Evolutionary conservation across 2,329 filamentous ascomycete genomes (phyloP).

Genomic region (Fusarium oligoseptatum): DNA sequence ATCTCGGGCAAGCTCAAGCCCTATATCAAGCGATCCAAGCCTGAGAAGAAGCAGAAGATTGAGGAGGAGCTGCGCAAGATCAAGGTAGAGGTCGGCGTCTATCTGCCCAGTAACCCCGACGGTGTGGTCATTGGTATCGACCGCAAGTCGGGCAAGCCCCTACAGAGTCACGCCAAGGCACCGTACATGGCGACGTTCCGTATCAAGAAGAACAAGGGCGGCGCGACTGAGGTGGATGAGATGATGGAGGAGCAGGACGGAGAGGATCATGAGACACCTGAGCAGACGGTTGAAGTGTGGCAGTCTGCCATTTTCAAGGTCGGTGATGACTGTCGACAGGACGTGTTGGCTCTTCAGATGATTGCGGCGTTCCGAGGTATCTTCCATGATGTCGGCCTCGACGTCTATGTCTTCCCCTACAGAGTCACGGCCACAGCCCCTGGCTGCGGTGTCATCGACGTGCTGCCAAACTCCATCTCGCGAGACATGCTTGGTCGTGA

Average conservation of each 20-base stretch:
- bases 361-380: constrained; percentile 98
- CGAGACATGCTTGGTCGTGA: constrained; percentile 98
- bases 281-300: constrained; percentile 90
- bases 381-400: constrained; percentile 93
- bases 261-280: constrained; percentile 47
- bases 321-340: constrained; percentile 97
- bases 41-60: constrained; percentile 99
- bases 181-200: constrained; percentile 99
- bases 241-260: constrained; percentile 63
- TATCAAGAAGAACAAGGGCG: constrained; percentile 82
- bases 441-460: constrained; percentile 97
- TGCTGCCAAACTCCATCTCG: constrained; percentile 96
- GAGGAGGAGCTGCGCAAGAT: constrained; percentile 98
- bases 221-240: constrained; percentile 65
- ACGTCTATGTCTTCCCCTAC: constrained; percentile 97
- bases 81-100: constrained; percentile 96
- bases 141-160: constrained; percentile 94
- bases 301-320: constrained; percentile 99
- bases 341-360: constrained; percentile 96
- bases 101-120: constrained; percentile 96
- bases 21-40: constrained; percentile 90
- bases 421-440: constrained; percentile 97
- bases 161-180: constrained; percentile 98
- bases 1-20: constrained; percentile 97
- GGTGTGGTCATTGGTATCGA: constrained; percentile 98